phyloP scores from a whole-genome alignment of 164 flowering plant species.

The Dillenia turbinata region DNA sequence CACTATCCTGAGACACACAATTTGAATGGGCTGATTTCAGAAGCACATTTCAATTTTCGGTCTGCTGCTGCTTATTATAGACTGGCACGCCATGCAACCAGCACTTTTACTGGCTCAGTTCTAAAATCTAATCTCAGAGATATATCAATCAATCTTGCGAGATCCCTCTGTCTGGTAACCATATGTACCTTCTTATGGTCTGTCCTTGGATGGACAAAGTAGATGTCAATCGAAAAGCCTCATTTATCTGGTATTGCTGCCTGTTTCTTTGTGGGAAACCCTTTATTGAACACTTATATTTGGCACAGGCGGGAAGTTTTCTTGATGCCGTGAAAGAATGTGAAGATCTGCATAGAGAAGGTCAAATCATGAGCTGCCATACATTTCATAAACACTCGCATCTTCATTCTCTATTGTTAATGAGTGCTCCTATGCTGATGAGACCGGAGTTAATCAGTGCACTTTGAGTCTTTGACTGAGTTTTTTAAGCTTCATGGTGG shows the following conservation, averaged over 20 bases:
- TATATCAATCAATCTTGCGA: constrained; percentile 72
- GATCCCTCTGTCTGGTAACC: constrained; percentile 65
- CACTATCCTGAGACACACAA: constrained; percentile 82
- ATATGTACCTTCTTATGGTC: neutral
- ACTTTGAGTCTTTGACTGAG: too few species aligned
- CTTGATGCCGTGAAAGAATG: constrained; percentile 64
- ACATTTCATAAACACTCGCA: neutral
- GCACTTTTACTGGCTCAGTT: constrained; percentile 16
- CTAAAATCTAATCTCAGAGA: constrained; percentile 37
- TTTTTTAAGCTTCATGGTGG: too few species aligned
- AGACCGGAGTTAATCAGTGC: too few species aligned
- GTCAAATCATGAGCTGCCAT: constrained; percentile 21
- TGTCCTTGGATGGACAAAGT: neutral
- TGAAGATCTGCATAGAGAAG: constrained; percentile 58
- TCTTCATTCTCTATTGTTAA: neutral
- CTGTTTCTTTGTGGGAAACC: neutral
- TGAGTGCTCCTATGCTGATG: too few species aligned
- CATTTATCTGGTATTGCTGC: neutral
- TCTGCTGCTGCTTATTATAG: constrained; percentile 64
- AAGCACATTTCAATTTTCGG: constrained; percentile 62
- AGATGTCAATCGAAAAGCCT: neutral
- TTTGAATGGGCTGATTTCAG: constrained; percentile 69
- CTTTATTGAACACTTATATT: constrained; percentile 2
- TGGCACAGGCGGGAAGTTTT: constrained; percentile 64
- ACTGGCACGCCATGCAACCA: constrained; percentile 54